phyloP scores from a whole-genome alignment of 2,329 filamentous ascomycete species.

The Gremmenia infestans region DNA sequence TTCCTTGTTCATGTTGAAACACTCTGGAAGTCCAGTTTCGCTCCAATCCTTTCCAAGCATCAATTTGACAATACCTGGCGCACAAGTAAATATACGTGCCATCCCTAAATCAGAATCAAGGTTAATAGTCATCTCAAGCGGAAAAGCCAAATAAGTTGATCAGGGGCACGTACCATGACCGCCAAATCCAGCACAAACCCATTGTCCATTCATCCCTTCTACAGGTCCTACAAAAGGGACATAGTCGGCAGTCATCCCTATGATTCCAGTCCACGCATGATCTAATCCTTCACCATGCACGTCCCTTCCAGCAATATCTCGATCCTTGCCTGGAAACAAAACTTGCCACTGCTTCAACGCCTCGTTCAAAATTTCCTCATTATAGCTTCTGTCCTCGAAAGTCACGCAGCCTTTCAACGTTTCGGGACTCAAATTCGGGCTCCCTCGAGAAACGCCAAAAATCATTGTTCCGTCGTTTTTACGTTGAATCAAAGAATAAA shows the following conservation, averaged over 20 bases:
- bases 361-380: conserved; percentile 37
- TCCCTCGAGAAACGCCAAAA: conserved; percentile 39
- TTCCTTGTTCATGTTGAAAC: conserved; percentile 30
- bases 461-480: conserved; percentile 37
- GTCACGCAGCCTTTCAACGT: conserved; percentile 30
- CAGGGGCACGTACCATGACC: conserved; percentile 37
- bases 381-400: conserved; percentile 37
- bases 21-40: conserved; percentile 35
- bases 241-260: conserved; percentile 42
- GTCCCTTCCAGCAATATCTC: neutral
- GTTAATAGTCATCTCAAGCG: neutral
- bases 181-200: conserved; percentile 46
- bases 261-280: conserved; percentile 44
- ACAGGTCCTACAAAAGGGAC: conserved; percentile 43
- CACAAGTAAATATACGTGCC: conserved; percentile 43
- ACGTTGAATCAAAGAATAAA: conserved; percentile 46
- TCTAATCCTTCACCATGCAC: conserved; percentile 40
- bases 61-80: conserved; percentile 39
- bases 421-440: conserved; percentile 34
- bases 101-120: conserved; percentile 23
- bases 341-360: conserved; percentile 33
- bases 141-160: neutral
- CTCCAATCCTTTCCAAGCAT: conserved; percentile 36
- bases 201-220: conserved; percentile 39
- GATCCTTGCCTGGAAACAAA: conserved; percentile 32